These are phyloP conservation scores for Suillus cothurnatus DNA, from an alignment of 768 basidiomycete species.

Conservation along the genomic window DNA sequence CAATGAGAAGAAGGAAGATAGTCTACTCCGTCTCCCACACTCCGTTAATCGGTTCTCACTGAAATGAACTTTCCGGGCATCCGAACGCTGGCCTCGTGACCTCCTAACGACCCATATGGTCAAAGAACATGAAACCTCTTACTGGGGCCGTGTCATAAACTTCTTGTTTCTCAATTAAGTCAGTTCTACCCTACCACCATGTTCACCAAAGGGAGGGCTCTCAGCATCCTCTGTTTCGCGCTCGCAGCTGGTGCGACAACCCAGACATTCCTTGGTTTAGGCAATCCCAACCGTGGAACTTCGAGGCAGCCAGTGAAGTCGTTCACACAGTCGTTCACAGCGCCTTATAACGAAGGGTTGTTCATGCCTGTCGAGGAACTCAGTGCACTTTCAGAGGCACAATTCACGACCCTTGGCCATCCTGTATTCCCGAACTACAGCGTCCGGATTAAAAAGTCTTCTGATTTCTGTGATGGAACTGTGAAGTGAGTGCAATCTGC, in stretches of 20 bases:
- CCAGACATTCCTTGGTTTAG: slow-evolving; percentile 23
- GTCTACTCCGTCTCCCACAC: background rate
- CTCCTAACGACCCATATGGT: background rate
- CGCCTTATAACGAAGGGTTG: slow-evolving; percentile 30
- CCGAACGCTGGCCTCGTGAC: background rate
- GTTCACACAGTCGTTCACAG: slow-evolving; percentile 13
- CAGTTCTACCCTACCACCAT: background rate
- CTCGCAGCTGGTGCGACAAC: slow-evolving; percentile 15
- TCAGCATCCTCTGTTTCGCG: background rate
- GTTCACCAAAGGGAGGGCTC: background rate
- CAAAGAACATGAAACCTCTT: background rate
- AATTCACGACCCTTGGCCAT: slow-evolving; percentile 43
- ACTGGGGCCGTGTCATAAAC: too few species aligned
- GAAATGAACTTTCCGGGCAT: background rate
- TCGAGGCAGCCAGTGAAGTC: slow-evolving; percentile 4
- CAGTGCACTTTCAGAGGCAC: slow-evolving; percentile 25
- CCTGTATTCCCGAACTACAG: slow-evolving; percentile 46
- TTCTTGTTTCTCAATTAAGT: background rate
- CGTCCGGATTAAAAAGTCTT: slow-evolving; percentile 42
- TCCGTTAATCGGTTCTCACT: background rate
- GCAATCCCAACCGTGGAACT: slow-evolving; percentile 2
- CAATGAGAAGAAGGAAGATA: too few species aligned
- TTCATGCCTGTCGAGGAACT: slow-evolving; percentile 38
- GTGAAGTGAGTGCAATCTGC: slow-evolving; percentile 33
- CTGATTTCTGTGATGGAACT: slow-evolving; percentile 41